A percentile compares a stretch with the other conserved stretches of the same genome.
Evolutionary conservation across 2,329 filamentous ascomycete genomes (phyloP).

Genomic region (Talaromyces sp.): DNA sequence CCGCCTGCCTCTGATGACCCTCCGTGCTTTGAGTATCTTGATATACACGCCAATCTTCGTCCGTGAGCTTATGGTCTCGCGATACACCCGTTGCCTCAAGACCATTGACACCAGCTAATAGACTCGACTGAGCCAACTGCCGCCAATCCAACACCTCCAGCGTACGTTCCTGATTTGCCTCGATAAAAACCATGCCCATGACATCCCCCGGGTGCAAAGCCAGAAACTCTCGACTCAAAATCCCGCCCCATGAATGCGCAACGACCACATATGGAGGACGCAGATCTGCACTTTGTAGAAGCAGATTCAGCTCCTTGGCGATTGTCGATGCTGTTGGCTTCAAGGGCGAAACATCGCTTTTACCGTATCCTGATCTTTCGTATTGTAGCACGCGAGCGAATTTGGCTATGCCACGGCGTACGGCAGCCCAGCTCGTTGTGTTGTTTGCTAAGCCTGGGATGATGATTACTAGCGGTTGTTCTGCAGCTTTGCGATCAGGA

Average conservation of each 20-base stretch:
- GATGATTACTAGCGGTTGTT: background rate
- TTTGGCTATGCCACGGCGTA: background rate
- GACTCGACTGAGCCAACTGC: background rate
- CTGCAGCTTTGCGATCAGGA: background rate
- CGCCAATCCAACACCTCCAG: background rate
- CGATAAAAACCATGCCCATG: background rate
- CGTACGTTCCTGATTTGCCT: constrained; percentile 3
- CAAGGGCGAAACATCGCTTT: background rate
- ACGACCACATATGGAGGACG: background rate
- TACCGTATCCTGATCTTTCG: background rate
- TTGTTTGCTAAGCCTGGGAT: background rate
- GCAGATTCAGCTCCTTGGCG: background rate
- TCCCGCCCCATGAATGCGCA: constrained; percentile 11
- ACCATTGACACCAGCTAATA: background rate
- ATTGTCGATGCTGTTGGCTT: background rate
- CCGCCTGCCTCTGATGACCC: background rate
- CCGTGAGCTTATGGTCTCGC: background rate
- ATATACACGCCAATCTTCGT: background rate
- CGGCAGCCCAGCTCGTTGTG: background rate
- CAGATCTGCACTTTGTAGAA: background rate
- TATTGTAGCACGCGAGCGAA: constrained; percentile 5
- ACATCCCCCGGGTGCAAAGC: background rate
- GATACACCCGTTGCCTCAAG: background rate
- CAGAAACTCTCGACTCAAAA: constrained; percentile 5
- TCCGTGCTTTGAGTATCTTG: background rate